Evolutionary conservation across 192 early-diverging fungal genomes (phyloP).

Genomic region (Glomus cerebriforme): DNA sequence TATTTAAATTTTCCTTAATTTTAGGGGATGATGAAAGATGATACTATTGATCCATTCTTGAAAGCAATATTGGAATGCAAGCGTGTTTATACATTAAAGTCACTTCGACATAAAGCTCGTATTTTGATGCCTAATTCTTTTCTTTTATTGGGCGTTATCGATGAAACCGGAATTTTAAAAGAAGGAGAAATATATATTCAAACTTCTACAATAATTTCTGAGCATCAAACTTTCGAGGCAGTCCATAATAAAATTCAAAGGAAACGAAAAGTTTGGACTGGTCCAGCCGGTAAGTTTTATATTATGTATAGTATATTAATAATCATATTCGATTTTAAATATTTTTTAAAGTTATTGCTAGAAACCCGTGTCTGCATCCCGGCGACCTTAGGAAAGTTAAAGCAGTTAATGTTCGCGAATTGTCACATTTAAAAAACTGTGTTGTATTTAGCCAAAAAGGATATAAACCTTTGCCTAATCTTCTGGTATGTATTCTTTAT

Average conservation of each 20-base stretch:
- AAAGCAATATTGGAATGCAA: conserved; percentile 46
- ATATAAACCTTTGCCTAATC: conserved; percentile 64
- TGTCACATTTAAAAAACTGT: conserved; percentile 61
- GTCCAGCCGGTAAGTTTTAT: background rate
- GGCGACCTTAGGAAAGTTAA: conserved; percentile 58
- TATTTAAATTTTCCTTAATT: conserved; percentile 19
- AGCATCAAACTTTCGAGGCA: background rate
- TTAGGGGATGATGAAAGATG: conserved; percentile 40
- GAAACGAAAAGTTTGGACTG: background rate
- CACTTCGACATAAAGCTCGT: conserved; percentile 51
- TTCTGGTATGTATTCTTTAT: conserved; percentile 76
- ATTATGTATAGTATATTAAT: background rate
- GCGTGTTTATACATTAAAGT: conserved; percentile 44
- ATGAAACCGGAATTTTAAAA: conserved; percentile 47
- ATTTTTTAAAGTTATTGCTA: conserved; percentile 41
- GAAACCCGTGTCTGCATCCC: conserved; percentile 67
- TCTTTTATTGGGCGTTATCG: conserved; percentile 55
- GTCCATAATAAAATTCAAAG: background rate
- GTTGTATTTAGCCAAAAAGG: conserved; percentile 76
- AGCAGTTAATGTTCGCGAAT: conserved; percentile 49
- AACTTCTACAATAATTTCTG: conserved; percentile 29
- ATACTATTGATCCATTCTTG: conserved; percentile 47
- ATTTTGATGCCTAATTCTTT: conserved; percentile 54
- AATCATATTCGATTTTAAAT: background rate
- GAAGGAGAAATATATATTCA: background rate